Conservation (phyloP, 1,284 basidiomycete genomes). For the Ustilago bromivora region DNA sequence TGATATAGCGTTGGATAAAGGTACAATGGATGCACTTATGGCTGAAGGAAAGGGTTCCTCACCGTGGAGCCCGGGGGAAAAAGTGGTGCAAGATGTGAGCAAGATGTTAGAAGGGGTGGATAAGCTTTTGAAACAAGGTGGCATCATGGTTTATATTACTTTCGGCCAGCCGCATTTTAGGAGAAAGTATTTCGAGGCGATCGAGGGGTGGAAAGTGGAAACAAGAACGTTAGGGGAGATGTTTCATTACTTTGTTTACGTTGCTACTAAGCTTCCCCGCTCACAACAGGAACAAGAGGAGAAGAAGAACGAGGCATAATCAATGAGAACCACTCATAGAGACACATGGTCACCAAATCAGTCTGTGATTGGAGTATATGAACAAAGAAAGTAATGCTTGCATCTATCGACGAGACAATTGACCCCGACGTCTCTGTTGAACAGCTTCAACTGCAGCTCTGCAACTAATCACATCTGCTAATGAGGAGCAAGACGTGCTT, state of each 20-base stretch:
- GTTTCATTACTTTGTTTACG: slow-evolving; percentile 67
- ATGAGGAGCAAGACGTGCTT: neutral
- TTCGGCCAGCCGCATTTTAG: slow-evolving; percentile 67
- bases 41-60: slow-evolving; percentile 53
- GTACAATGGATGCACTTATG: slow-evolving; percentile 68
- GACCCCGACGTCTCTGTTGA: too few species aligned
- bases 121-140: slow-evolving; percentile 54
- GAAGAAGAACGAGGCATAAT: neutral
- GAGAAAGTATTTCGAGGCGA: slow-evolving; percentile 42
- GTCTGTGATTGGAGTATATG: too few species aligned
- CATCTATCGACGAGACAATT: too few species aligned
- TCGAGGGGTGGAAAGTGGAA: slow-evolving; percentile 54
- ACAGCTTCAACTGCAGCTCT: neutral
- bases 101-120: slow-evolving; percentile 58
- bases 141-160: slow-evolving; percentile 64
- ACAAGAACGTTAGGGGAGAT: slow-evolving; percentile 56
- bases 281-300: neutral
- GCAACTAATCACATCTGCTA: slow-evolving; percentile 2
- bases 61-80: slow-evolving; percentile 59
- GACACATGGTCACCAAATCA: too few species aligned
- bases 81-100: slow-evolving; percentile 47
- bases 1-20: slow-evolving; percentile 66
- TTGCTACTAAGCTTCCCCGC: slow-evolving; percentile 36
- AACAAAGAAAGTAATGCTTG: too few species aligned
- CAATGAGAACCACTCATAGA: too few species aligned